Evolutionary conservation across 78 protist genomes (phyloP).

Genomic region (Dictyostelium purpureum): DNA sequence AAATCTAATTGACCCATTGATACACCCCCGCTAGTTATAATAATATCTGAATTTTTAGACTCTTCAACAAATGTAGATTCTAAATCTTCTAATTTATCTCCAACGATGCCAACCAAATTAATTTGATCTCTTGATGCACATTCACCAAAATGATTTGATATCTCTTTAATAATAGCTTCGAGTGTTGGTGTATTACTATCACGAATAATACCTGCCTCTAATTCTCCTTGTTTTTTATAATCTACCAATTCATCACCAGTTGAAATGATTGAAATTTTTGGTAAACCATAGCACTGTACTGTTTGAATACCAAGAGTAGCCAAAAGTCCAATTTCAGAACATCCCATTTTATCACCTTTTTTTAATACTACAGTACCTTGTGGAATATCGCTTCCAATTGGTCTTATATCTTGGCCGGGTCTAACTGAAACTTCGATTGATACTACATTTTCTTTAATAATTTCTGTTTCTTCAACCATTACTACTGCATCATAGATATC

Average conservation of each 20-base stretch:
- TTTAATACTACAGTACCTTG: constrained; percentile 25
- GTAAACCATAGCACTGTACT: constrained; percentile 11
- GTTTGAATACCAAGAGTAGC: constrained; percentile 66
- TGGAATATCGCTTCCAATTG: constrained; percentile 81
- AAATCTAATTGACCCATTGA: constrained; percentile 91
- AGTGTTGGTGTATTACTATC: constrained; percentile 47
- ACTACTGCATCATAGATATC: constrained; percentile 87
- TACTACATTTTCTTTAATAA: constrained; percentile 13
- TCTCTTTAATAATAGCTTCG: background rate
- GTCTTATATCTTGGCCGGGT: constrained; percentile 76
- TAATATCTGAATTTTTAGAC: constrained; percentile 33
- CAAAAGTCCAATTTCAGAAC: constrained; percentile 85
- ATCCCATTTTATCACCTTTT: constrained; percentile 59
- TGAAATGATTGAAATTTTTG: constrained; percentile 79
- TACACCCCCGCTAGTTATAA: constrained; percentile 88
- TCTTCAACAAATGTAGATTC: background rate
- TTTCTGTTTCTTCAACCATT: constrained; percentile 79
- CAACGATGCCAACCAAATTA: constrained; percentile 5
- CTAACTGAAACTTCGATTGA: background rate
- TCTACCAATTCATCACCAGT: constrained; percentile 88
- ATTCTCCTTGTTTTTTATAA: background rate
- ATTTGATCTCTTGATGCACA: background rate
- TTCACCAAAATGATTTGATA: constrained; percentile 34
- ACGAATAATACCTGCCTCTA: constrained; percentile 26
- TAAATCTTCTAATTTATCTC: constrained; percentile 34